Conservation (phyloP, 169 alveolate genomes). For the Plasmodium coatneyi region DNA sequence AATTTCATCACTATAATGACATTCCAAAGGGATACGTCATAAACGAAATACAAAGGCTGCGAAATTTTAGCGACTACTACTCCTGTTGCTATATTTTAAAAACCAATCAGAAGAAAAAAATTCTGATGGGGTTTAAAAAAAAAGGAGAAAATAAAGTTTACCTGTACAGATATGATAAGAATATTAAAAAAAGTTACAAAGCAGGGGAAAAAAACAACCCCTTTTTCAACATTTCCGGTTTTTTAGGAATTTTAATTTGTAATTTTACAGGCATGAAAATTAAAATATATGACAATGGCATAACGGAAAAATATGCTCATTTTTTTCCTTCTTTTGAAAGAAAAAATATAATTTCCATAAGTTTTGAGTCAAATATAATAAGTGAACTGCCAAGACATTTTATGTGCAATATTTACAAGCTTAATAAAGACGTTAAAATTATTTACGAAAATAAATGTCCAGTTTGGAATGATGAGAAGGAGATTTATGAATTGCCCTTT, state of each 20-base stretch:
- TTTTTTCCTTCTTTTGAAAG: constrained; percentile 72
- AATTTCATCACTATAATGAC: constrained; percentile 28
- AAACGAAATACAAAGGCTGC: constrained; percentile 52
- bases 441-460: constrained; percentile 76
- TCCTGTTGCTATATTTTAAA: constrained; percentile 73
- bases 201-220: background rate
- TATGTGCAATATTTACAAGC: constrained; percentile 63
- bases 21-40: constrained; percentile 64
- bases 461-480: constrained; percentile 79
- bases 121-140: constrained; percentile 68
- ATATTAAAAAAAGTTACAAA: constrained; percentile 44
- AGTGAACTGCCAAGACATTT: constrained; percentile 75
- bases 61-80: constrained; percentile 58
- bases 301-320: constrained; percentile 43
- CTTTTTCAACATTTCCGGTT: constrained; percentile 54
- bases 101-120: constrained; percentile 62
- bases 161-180: constrained; percentile 68
- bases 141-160: constrained; percentile 74
- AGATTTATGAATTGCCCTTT: constrained; percentile 81
- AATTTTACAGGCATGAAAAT: constrained; percentile 75
- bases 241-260: constrained; percentile 65
- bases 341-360: constrained; percentile 41
- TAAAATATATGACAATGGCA: constrained; percentile 74
- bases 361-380: constrained; percentile 70
- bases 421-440: constrained; percentile 48